These are phyloP conservation scores for Aspergillus luchuensis DNA, from an alignment of 2,329 filamentous ascomycete genomes.

Conservation along the genomic window DNA sequence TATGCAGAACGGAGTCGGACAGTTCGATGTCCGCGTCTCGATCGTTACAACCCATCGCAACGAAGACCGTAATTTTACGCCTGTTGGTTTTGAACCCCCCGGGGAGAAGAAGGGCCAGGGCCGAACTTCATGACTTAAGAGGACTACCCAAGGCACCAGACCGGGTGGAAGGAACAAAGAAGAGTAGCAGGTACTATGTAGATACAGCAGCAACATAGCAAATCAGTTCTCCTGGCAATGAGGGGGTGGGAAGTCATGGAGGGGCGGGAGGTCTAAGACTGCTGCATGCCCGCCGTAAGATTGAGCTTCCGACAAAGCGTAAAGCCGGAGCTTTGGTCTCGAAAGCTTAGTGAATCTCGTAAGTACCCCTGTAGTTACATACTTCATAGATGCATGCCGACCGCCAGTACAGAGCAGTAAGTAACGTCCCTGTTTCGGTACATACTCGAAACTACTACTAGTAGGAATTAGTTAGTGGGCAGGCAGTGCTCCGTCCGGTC, in stretches of 20 bases:
- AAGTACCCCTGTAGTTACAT: no score
- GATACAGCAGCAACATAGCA: not conserved
- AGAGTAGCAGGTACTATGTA: not conserved
- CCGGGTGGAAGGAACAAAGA: not conserved
- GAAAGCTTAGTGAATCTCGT: not conserved
- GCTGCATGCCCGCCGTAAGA: not conserved
- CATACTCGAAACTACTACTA: no score
- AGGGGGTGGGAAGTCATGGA: conserved; percentile 6
- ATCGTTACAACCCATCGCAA: not conserved
- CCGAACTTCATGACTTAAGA: not conserved
- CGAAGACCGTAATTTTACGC: not conserved
- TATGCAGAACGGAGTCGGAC: not conserved
- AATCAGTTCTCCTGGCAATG: not conserved
- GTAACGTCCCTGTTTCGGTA: conserved; percentile 5
- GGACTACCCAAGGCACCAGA: not conserved
- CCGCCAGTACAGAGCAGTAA: no score
- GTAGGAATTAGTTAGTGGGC: not conserved
- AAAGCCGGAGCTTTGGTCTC: not conserved
- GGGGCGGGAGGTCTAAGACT: conserved; percentile 9
- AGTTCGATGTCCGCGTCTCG: not conserved
- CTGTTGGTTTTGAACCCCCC: not conserved
- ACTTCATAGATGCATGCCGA: no score
- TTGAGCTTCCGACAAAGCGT: not conserved
- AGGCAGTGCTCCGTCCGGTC: conserved; percentile 14
- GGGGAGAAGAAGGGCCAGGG: not conserved